Percentiles rank a stretch among this genome's conserved stretches.
These are phyloP conservation scores for Passiflora organensis DNA, from an alignment of 345 rosid species.

Conservation along the genomic window DNA sequence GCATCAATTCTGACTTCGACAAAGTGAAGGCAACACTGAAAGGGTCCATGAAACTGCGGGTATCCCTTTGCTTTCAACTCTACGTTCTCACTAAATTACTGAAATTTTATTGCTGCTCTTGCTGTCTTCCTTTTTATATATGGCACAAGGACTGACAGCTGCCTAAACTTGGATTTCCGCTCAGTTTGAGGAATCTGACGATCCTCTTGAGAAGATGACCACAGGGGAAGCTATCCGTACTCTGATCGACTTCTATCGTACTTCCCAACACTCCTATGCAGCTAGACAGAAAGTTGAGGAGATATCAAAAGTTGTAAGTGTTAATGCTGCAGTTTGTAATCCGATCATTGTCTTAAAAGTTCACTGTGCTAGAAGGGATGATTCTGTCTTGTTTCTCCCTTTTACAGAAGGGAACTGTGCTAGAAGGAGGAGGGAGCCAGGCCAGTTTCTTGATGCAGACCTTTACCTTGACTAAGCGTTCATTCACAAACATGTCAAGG, in stretches of 20 bases:
- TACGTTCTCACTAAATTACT: background rate
- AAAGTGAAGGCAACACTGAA: background rate
- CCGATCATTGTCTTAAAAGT: background rate
- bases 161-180: slow-evolving; percentile 3
- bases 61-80: background rate
- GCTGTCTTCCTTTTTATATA: no score
- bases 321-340: background rate
- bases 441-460: slow-evolving; percentile 91
- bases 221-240: slow-evolving; percentile 74
- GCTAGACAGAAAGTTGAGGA: slow-evolving; percentile 71
- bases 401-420: slow-evolving; percentile 92
- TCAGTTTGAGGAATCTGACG: slow-evolving; percentile 66
- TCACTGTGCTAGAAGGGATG: no score
- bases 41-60: slow-evolving; percentile 1
- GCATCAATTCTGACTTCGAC: slow-evolving; percentile 1
- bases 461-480: slow-evolving; percentile 73
- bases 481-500: slow-evolving; percentile 88
- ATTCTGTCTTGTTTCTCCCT: background rate
- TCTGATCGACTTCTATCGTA: slow-evolving; percentile 56
- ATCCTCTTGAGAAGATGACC: slow-evolving; percentile 79
- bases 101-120: background rate
- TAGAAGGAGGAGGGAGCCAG: slow-evolving; percentile 89
- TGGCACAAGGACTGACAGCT: background rate
- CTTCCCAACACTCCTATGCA: slow-evolving; percentile 54
- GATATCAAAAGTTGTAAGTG: slow-evolving; percentile 81